Percentiles rank a stretch among this genome's conserved stretches.
Conservation (phyloP, 2,329 filamentous ascomycete species). For the Talaromyces sp. region DNA sequence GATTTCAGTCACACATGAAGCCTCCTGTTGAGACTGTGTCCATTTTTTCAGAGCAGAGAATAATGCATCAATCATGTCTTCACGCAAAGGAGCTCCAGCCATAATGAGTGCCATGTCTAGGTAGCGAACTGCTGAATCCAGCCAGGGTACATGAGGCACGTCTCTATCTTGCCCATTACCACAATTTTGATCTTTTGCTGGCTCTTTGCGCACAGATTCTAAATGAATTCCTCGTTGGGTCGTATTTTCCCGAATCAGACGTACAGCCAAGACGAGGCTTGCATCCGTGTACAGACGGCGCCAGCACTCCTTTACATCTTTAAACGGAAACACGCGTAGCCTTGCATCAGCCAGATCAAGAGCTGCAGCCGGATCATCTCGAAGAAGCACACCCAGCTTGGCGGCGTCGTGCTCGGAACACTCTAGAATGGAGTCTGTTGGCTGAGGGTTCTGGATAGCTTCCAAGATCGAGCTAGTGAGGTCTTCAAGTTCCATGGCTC, state of each 20-base stretch:
- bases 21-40: slow-evolving; percentile 6
- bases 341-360: slow-evolving; percentile 48
- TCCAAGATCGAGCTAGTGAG: slow-evolving; percentile 21
- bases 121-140: slow-evolving; percentile 57
- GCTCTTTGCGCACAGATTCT: not conserved
- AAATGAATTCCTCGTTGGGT: not conserved
- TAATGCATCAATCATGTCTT: slow-evolving; percentile 36
- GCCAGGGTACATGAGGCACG: slow-evolving; percentile 30
- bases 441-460: slow-evolving; percentile 22
- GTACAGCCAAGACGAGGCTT: slow-evolving; percentile 44
- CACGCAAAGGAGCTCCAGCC: slow-evolving; percentile 59
- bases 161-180: not conserved
- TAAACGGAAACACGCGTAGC: slow-evolving; percentile 53
- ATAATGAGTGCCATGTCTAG: slow-evolving; percentile 76
- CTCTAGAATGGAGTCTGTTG: slow-evolving; percentile 32
- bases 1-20: not conserved
- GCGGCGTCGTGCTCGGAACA: slow-evolving; percentile 24
- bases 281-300: slow-evolving; percentile 55
- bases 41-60: slow-evolving; percentile 27
- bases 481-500: slow-evolving; percentile 12
- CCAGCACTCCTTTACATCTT: slow-evolving; percentile 53
- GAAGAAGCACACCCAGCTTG: slow-evolving; percentile 19
- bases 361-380: slow-evolving; percentile 35
- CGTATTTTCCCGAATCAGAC: slow-evolving; percentile 23
- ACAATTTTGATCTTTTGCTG: slow-evolving; percentile 7